These are phyloP conservation scores for Exsudoporus frostii DNA, from an alignment of 768 basidiomycete genomes.

Conservation along the genomic window DNA sequence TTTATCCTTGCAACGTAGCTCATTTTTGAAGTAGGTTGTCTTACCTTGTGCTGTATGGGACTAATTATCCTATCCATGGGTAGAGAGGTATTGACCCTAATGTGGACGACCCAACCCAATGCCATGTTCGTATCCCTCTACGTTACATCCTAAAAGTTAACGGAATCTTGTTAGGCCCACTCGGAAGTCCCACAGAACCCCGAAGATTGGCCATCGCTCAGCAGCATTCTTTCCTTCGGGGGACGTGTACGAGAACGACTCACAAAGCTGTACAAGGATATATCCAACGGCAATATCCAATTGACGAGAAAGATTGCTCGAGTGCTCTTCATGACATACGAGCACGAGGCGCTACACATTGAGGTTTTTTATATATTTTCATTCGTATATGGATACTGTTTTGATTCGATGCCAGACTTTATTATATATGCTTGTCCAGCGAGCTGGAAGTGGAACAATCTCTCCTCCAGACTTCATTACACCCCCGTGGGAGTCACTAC, in stretches of 20 bases:
- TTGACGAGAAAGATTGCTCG: slow-evolving; percentile 69
- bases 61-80: slow-evolving; percentile 15
- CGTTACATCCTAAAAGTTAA: background rate
- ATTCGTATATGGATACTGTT: background rate
- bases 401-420: slow-evolving; percentile 52
- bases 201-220: slow-evolving; percentile 83
- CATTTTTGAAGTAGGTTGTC: slow-evolving; percentile 64
- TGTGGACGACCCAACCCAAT: slow-evolving; percentile 84
- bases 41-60: background rate
- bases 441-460: slow-evolving; percentile 71
- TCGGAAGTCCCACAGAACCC: slow-evolving; percentile 79
- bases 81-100: slow-evolving; percentile 95
- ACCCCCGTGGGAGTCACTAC: slow-evolving; percentile 69
- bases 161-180: slow-evolving; percentile 56
- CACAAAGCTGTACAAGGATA: slow-evolving; percentile 64
- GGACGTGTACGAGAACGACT: slow-evolving; percentile 75
- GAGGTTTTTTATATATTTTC: slow-evolving; percentile 46
- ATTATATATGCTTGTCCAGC: slow-evolving; percentile 90
- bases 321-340: slow-evolving; percentile 86
- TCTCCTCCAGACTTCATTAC: slow-evolving; percentile 71
- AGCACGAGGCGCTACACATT: slow-evolving; percentile 86
- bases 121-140: slow-evolving; percentile 58
- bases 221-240: slow-evolving; percentile 72
- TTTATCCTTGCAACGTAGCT: slow-evolving; percentile 37
- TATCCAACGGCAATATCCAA: slow-evolving; percentile 46